Percentiles rank a stretch among this genome's conserved stretches.
Evolutionary conservation across 768 basidiomycete genomes (phyloP).

Genomic region (Asterophora lycoperdoides): DNA sequence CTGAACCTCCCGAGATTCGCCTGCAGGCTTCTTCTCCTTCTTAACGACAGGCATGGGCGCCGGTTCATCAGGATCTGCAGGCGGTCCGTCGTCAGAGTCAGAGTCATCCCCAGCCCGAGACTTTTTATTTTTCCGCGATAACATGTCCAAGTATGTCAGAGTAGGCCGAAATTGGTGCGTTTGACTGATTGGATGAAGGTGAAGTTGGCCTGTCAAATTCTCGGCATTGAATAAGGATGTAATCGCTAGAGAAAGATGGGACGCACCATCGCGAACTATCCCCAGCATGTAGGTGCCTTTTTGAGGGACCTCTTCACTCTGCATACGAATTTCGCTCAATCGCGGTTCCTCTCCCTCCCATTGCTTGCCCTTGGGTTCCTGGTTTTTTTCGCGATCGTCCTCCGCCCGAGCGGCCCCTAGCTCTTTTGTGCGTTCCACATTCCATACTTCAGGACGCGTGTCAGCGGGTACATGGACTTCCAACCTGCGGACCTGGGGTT

Average conservation of each 20-base stretch:
- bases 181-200: slow-evolving; percentile 75
- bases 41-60: slow-evolving; percentile 39
- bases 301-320: slow-evolving; percentile 67
- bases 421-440: slow-evolving; percentile 60
- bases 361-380: slow-evolving; percentile 43
- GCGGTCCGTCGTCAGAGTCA: slow-evolving; percentile 76
- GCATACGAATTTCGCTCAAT: slow-evolving; percentile 64
- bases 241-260: slow-evolving; percentile 6
- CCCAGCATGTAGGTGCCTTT: slow-evolving; percentile 73
- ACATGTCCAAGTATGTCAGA: slow-evolving; percentile 72
- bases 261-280: slow-evolving; percentile 64
- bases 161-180: slow-evolving; percentile 82
- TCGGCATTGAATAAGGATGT: neutral
- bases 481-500: slow-evolving; percentile 54
- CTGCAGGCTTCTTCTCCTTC: slow-evolving; percentile 57
- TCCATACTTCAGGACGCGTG: slow-evolving; percentile 77
- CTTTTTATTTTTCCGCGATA: slow-evolving; percentile 60
- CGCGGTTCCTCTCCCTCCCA: slow-evolving; percentile 54
- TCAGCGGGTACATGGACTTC: slow-evolving; percentile 85
- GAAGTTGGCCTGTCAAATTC: slow-evolving; percentile 50
- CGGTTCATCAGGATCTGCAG: slow-evolving; percentile 74
- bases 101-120: slow-evolving; percentile 51
- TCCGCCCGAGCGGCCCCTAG: slow-evolving; percentile 63
- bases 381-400: slow-evolving; percentile 78
- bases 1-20: slow-evolving; percentile 73